Evolutionary conservation across 768 basidiomycete species (phyloP), one percentile per base, ranked within the genome.

Genomic region (Podaxis sp.): DNA sequence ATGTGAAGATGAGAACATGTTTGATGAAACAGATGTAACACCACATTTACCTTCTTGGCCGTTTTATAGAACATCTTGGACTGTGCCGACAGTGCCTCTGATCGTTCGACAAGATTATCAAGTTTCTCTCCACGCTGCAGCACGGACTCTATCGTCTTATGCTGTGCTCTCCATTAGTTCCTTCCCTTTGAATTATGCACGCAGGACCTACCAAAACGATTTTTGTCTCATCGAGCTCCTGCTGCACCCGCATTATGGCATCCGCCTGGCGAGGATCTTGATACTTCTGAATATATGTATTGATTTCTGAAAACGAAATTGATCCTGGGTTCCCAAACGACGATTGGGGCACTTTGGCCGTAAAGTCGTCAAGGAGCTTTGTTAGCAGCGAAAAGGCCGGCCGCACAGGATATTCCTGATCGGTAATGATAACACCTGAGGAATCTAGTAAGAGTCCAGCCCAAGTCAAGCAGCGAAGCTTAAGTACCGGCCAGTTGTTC

Each of bases 1-100:
- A 19, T 19, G 53, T 52, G 26, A 57, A 65, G 49, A 51, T 48
- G 3, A 44, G 42, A 15, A 42, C 40, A 62, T 71, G 60, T 69
- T 65, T 52, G 44, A 28, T 6, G 40, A 40, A 19, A 63, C 24
- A 59, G n/a, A 46, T 28, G 26, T 17, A 52, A 63, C 53, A 33
- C 55, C 19, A 11, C 2, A 70, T 83, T 57, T 60, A 95, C 96
- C 90, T 96, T 96, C 90, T 98, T 99, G 2, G 96, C 95, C 7
- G 96, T 97, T 89, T 98, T 97, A 82, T 98, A 99, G 74, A 99
- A 99, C 90, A 93, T 92, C 87, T 98, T 98, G 77, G 87, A 93
- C 78, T 95, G 93, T 15, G 86, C 79, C 42, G 94, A 93, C 60
- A 98, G 76, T 38, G 90, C 89, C 71, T 92, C 89, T 61, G 95